phyloP scores from a whole-genome alignment of 1,284 basidiomycete genomes.

The Trichosporon sp. region DNA sequence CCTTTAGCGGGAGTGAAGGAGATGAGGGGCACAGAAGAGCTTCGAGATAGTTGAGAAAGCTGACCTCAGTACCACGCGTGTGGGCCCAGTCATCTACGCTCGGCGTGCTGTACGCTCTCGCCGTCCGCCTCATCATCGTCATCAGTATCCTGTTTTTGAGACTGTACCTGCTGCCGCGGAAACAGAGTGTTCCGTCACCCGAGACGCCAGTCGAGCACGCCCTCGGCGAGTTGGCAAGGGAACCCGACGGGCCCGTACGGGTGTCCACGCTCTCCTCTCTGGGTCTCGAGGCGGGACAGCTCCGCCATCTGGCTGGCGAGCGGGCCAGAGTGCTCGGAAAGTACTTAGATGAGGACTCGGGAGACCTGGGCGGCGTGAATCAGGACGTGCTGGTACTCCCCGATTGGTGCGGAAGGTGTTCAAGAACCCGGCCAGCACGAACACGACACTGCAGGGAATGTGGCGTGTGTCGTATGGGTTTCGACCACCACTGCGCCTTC shows the following conservation, averaged over 20 bases:
- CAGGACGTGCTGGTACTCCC: conserved; percentile 39
- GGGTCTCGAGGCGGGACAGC: conserved; percentile 30
- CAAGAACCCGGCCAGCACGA: conserved; percentile 50
- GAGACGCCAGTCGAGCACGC: conserved; percentile 43
- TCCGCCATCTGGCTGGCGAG: not conserved
- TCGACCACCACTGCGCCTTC: conserved; percentile 54
- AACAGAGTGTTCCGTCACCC: conserved; percentile 40
- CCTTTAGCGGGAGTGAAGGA: not conserved
- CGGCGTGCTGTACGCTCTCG: conserved; percentile 2
- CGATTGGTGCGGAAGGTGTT: conserved; percentile 35
- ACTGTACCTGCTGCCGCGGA: conserved; percentile 47
- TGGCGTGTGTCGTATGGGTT: conserved; percentile 47
- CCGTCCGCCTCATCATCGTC: conserved; percentile 32
- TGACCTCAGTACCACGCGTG: not conserved
- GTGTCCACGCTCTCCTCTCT: not conserved
- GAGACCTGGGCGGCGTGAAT: conserved; percentile 21
- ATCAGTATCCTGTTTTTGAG: conserved; percentile 41
- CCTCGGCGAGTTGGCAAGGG: conserved; percentile 14
- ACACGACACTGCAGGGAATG: conserved; percentile 53
- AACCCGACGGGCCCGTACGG: conserved; percentile 4
- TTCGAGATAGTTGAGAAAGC: not conserved
- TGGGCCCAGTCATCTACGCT: not conserved
- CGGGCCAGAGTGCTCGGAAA: conserved; percentile 4
- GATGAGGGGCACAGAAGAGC: not conserved
- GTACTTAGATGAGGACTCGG: conserved; percentile 6